These are phyloP conservation scores for Phytophthora foliorum DNA, from an alignment of 352 stramenopile species.

Conservation along the genomic window DNA sequence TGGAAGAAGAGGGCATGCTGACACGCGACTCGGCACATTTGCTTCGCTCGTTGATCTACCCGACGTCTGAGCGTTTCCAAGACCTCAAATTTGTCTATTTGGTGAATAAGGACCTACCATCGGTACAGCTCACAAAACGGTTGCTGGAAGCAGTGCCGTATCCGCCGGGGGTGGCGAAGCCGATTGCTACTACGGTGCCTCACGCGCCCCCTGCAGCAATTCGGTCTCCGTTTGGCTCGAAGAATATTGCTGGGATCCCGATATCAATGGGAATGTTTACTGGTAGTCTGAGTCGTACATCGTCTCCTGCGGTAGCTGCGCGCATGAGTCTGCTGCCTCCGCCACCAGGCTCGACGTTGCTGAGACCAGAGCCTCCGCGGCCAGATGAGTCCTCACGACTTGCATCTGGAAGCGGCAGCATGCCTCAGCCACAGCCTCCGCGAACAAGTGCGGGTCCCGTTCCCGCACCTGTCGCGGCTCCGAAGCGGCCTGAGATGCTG, in stretches of 20 bases:
- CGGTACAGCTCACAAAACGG: constrained; percentile 80
- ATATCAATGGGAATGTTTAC: constrained; percentile 53
- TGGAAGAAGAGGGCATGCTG: constrained; percentile 81
- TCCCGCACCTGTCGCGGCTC: constrained; percentile 10
- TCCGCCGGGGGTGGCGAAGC: constrained; percentile 42
- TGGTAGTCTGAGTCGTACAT: constrained; percentile 33
- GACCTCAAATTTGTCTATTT: constrained; percentile 91
- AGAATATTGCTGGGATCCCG: constrained; percentile 29
- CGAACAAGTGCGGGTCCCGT: constrained; percentile 23
- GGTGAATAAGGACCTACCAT: constrained; percentile 86
- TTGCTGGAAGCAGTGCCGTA: constrained; percentile 78
- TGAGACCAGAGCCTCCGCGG: constrained; percentile 38
- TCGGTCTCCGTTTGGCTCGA: constrained; percentile 23
- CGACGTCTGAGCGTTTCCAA: constrained; percentile 85
- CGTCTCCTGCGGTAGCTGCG: constrained; percentile 33
- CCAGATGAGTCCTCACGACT: constrained; percentile 45
- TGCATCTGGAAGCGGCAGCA: constrained; percentile 32
- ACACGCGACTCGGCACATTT: constrained; percentile 76
- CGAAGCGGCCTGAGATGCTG: constrained; percentile 48
- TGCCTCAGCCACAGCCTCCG: constrained; percentile 21
- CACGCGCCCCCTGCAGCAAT: constrained; percentile 29
- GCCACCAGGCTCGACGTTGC: constrained; percentile 36
- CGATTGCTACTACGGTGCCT: constrained; percentile 36
- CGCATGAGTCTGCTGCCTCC: constrained; percentile 42
- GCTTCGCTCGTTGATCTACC: constrained; percentile 83